Evolutionary conservation across 305 asterid genomes (phyloP).

Genomic region (Solanum hybrid): DNA sequence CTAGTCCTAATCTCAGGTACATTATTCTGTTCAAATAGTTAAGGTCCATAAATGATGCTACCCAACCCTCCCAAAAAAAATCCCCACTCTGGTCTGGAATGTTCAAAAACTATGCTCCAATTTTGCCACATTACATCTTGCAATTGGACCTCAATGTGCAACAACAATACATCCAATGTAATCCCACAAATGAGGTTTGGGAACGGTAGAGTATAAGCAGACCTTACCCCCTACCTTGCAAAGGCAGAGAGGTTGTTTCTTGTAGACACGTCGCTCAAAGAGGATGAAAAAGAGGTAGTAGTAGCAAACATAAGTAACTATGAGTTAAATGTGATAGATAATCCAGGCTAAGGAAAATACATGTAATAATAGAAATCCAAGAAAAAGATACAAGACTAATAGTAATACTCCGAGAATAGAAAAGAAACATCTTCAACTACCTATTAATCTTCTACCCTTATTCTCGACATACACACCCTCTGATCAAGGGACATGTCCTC

Average conservation of each 20-base stretch:
- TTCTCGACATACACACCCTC: background rate
- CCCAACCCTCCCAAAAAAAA: background rate
- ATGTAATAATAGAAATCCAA: background rate
- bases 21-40: background rate
- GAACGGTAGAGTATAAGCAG: background rate
- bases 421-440: background rate
- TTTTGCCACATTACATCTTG: background rate
- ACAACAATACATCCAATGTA: background rate
- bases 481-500: background rate
- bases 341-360: background rate
- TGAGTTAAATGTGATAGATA: background rate
- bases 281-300: background rate
- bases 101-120: background rate
- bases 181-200: background rate
- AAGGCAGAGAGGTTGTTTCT: background rate
- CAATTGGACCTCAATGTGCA: background rate
- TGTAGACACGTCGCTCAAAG: background rate
- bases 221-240: background rate
- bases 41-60: background rate
- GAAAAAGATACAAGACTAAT: background rate
- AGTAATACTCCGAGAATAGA: background rate
- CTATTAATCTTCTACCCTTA: background rate
- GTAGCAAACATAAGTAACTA: background rate
- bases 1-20: background rate
- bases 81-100: background rate